Percentiles rank a stretch among this genome's conserved stretches.
Conservation (phyloP, 768 basidiomycete species). For the Lactarius quietus region DNA sequence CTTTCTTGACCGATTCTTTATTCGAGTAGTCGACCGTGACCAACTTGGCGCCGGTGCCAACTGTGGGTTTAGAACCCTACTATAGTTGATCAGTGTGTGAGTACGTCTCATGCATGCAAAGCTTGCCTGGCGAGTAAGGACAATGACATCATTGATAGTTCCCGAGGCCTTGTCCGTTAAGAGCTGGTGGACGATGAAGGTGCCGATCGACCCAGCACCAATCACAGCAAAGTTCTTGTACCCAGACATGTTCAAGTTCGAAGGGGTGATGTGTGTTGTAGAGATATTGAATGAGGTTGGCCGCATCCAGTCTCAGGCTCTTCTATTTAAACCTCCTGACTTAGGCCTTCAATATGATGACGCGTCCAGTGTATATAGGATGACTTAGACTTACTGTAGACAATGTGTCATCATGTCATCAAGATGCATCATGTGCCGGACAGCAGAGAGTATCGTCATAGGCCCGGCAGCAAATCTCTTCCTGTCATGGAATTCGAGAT, state of each 20-base stretch:
- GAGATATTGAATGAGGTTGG: not conserved
- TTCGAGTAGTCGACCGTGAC: conserved; percentile 18
- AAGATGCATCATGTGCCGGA: too few relatives aligned
- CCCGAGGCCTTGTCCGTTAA: conserved; percentile 13
- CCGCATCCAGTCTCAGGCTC: too few relatives aligned
- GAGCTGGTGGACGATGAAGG: conserved; percentile 18
- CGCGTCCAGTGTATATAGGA: too few relatives aligned
- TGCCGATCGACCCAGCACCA: conserved; percentile 23
- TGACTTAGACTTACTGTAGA: too few relatives aligned
- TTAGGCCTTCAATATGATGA: too few relatives aligned
- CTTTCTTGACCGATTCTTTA: conserved; percentile 5
- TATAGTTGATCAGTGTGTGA: not conserved
- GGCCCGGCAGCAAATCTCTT: too few relatives aligned
- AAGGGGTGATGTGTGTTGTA: conserved; percentile 7
- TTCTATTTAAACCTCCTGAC: too few relatives aligned
- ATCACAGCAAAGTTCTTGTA: conserved; percentile 24
- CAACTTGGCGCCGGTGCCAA: conserved; percentile 8
- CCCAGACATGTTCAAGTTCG: too few relatives aligned
- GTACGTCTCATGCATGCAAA: too few relatives aligned
- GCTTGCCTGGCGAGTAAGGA: conserved; percentile 22
- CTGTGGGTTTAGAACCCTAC: conserved; percentile 29
- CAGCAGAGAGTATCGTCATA: too few relatives aligned
- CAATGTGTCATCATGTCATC: too few relatives aligned
- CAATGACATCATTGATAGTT: conserved; percentile 14
- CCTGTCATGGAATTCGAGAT: conserved; percentile 1